phyloP scores from a whole-genome alignment of 2,329 filamentous ascomycete species.

The Capronia americana region DNA sequence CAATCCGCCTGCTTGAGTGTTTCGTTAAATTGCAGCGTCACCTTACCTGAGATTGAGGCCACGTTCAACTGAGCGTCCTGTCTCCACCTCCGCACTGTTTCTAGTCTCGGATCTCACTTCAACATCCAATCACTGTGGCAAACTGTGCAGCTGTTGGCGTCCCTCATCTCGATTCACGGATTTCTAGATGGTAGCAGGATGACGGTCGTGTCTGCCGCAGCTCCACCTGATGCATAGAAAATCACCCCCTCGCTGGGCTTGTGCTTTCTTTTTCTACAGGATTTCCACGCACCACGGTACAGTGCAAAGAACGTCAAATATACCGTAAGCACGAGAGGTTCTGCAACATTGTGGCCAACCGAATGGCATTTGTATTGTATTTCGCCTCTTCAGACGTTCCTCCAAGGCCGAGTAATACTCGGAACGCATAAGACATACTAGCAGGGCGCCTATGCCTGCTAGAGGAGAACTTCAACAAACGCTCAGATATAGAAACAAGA shows the following conservation, averaged over 20 bases:
- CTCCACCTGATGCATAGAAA: background rate
- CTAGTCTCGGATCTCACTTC: constrained; percentile 1
- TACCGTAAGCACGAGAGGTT: background rate
- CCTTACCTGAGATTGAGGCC: background rate
- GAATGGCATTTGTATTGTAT: background rate
- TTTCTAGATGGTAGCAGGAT: background rate
- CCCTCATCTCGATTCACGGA: constrained; percentile 5
- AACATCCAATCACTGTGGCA: constrained; percentile 3
- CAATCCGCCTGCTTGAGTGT: background rate
- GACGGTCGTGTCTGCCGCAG: background rate
- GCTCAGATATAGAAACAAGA: background rate
- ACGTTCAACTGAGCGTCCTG: background rate
- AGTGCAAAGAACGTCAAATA: background rate
- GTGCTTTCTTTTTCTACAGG: background rate
- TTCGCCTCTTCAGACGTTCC: background rate
- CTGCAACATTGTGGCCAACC: background rate
- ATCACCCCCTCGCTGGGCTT: too few relatives aligned
- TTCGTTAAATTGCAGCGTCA: constrained; percentile 4
- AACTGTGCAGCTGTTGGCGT: background rate
- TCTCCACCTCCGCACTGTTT: constrained; percentile 15
- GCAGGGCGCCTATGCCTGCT: background rate
- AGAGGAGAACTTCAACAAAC: background rate
- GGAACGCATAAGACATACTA: background rate
- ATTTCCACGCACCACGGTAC: background rate
- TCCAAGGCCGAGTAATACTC: background rate